These are phyloP conservation scores for Solanum habrochaites DNA, from an alignment of 257 asterid species.

Conservation along the genomic window DNA sequence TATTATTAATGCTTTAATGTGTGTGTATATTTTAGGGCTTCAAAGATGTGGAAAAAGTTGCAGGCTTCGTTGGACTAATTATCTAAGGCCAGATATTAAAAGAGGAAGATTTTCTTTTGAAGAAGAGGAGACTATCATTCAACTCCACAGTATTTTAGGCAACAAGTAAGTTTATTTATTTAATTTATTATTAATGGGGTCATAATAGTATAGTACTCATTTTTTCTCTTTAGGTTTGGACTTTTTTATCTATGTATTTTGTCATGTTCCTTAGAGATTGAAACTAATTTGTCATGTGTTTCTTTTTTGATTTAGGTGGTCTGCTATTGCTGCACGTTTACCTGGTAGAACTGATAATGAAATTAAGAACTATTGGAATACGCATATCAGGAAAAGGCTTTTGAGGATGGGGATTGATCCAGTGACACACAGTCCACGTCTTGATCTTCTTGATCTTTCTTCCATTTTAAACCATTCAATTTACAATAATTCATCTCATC, in stretches of 20 bases:
- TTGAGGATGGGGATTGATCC: slow-evolving; percentile 85
- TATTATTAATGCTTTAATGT: not conserved
- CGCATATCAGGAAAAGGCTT: slow-evolving; percentile 62
- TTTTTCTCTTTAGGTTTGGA: not conserved
- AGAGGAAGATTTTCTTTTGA: slow-evolving; percentile 68
- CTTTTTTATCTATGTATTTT: not conserved
- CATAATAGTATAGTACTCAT: not conserved
- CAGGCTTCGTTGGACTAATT: slow-evolving; percentile 80
- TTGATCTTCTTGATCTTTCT: slow-evolving; percentile 70
- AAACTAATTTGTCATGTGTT: not conserved
- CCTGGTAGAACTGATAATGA: slow-evolving; percentile 87
- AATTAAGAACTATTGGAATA: slow-evolving; percentile 81
- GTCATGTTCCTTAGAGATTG: not conserved
- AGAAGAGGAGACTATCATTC: slow-evolving; percentile 74
- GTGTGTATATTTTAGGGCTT: slow-evolving; percentile 23
- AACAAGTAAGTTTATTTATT: slow-evolving; percentile 46
- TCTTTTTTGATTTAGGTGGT: slow-evolving; percentile 39
- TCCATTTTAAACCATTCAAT: slow-evolving; percentile 25
- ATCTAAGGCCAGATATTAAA: slow-evolving; percentile 73
- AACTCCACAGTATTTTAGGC: slow-evolving; percentile 69
- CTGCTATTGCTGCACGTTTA: slow-evolving; percentile 67
- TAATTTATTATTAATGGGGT: not conserved
- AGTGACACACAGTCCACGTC: slow-evolving; percentile 67
- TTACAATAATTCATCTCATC: slow-evolving; percentile 8
- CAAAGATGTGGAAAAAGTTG: slow-evolving; percentile 91